Evolutionary conservation across 2,329 filamentous ascomycete species (phyloP).

Genomic region (Colletotrichum gigasporum): DNA sequence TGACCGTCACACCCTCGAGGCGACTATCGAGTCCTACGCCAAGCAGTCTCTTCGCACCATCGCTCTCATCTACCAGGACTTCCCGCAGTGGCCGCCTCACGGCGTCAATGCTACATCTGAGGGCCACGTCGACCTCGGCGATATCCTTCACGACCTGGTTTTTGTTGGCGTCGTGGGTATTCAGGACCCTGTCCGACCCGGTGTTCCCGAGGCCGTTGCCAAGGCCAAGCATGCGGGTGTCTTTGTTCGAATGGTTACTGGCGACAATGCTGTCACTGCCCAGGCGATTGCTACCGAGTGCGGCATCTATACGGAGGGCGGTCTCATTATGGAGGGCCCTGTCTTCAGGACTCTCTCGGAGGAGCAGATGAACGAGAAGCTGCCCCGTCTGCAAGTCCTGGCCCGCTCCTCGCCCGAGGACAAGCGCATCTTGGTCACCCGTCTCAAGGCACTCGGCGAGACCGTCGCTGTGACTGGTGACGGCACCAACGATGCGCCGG

Average conservation of each 20-base stretch:
- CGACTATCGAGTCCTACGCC: conserved; percentile 68
- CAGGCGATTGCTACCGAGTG: conserved; percentile 72
- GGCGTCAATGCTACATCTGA: conserved; percentile 68
- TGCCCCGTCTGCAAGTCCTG: conserved; percentile 60
- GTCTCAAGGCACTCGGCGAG: conserved; percentile 63
- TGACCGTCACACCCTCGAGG: conserved; percentile 60
- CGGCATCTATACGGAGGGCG: conserved; percentile 69
- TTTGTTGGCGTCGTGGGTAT: conserved; percentile 78
- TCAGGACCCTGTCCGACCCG: conserved; percentile 73
- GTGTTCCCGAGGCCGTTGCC: conserved; percentile 71
- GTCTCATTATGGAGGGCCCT: conserved; percentile 73
- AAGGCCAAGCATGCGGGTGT: conserved; percentile 73
- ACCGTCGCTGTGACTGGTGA: conserved; percentile 73
- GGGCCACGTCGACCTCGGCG: conserved; percentile 68
- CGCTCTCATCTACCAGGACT: conserved; percentile 78
- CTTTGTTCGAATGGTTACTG: conserved; percentile 77
- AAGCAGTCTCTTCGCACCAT: conserved; percentile 79
- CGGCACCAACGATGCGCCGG: conserved; percentile 73
- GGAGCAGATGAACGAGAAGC: conserved; percentile 60
- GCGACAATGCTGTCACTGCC: conserved; percentile 72
- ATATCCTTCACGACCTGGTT: conserved; percentile 70
- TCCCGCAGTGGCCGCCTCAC: conserved; percentile 74
- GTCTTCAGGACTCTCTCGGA: conserved; percentile 66
- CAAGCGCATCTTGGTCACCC: conserved; percentile 64
- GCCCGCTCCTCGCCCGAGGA: conserved; percentile 69